Percentiles rank a stretch among this genome's conserved stretches.
These are phyloP conservation scores for Pelargonium nanum DNA, from an alignment of 345 rosid species.

Conservation along the genomic window DNA sequence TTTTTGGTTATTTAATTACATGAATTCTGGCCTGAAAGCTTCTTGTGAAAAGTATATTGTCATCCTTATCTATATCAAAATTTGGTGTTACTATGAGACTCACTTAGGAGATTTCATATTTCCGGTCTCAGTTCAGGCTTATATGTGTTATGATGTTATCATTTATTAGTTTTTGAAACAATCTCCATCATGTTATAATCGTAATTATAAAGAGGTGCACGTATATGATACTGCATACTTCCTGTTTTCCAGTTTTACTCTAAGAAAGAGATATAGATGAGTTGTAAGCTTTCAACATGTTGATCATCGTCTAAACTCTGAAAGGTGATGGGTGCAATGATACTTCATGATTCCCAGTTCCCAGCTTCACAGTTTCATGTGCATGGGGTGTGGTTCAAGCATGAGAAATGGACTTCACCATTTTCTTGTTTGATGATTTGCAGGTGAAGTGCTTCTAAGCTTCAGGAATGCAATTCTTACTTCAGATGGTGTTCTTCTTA, in stretches of 20 bases:
- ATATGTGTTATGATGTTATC: not conserved
- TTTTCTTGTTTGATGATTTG: constrained; percentile 15
- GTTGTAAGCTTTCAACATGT: not conserved
- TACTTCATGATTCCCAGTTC: not conserved
- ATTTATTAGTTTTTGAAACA: not conserved
- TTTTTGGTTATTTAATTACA: not conserved
- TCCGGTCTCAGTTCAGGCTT: not conserved
- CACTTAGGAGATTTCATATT: not conserved
- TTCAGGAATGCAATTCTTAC: constrained; percentile 50
- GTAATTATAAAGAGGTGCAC: no score
- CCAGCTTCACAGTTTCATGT: not conserved
- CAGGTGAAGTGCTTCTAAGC: constrained; percentile 82
- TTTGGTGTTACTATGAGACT: not conserved
- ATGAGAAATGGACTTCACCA: constrained; percentile 3
- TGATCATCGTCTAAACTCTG: not conserved
- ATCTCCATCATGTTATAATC: not conserved
- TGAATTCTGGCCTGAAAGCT: not conserved
- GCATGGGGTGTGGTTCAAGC: not conserved
- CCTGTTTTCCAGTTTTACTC: no score
- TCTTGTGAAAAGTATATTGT: not conserved
- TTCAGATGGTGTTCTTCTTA: constrained; percentile 60
- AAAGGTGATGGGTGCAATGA: no score
- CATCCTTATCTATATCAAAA: no score
- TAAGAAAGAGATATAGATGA: not conserved
- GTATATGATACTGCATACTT: no score